Evolutionary conservation across 768 basidiomycete species (phyloP).

Genomic region (Suillus paluster): DNA sequence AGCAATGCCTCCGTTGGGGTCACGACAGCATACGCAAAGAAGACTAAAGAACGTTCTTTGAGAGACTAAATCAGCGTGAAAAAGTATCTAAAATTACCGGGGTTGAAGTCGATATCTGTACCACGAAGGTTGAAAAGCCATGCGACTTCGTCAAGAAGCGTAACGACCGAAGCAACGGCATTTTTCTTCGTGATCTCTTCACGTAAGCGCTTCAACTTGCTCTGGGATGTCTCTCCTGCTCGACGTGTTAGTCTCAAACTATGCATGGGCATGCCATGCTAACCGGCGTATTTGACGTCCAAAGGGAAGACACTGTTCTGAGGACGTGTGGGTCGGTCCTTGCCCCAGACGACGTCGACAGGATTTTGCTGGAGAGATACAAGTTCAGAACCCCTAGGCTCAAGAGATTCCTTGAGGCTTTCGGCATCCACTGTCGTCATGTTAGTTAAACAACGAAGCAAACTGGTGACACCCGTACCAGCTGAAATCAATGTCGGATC

Average conservation of each 20-base stretch:
- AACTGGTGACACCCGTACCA: slow-evolving; percentile 36
- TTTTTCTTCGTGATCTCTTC: slow-evolving; percentile 64
- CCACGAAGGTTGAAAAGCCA: slow-evolving; percentile 95
- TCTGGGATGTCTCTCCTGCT: slow-evolving; percentile 59
- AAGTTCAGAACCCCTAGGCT: slow-evolving; percentile 57
- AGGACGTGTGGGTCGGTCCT: slow-evolving; percentile 69
- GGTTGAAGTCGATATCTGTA: slow-evolving; percentile 89
- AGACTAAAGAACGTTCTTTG: slow-evolving; percentile 51
- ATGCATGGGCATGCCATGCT: slow-evolving; percentile 8
- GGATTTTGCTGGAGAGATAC: slow-evolving; percentile 73
- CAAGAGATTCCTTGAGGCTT: slow-evolving; percentile 59
- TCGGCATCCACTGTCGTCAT: slow-evolving; percentile 63
- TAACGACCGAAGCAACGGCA: slow-evolving; percentile 70
- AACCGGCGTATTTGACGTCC: slow-evolving; percentile 76
- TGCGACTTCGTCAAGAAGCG: slow-evolving; percentile 92
- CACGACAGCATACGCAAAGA: slow-evolving; percentile 90
- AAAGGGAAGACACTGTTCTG: slow-evolving; percentile 69
- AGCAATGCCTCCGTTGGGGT: slow-evolving; percentile 60
- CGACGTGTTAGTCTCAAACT: background rate
- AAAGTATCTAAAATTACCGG: slow-evolving; percentile 43
- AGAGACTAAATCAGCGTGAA: slow-evolving; percentile 6
- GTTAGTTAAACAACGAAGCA: background rate
- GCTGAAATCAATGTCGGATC: slow-evolving; percentile 79
- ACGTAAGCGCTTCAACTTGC: slow-evolving; percentile 72
- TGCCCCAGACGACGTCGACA: slow-evolving; percentile 78